These are phyloP conservation scores for Cucumis cinereus DNA, from an alignment of 306 rosid genomes.

Conservation along the genomic window DNA sequence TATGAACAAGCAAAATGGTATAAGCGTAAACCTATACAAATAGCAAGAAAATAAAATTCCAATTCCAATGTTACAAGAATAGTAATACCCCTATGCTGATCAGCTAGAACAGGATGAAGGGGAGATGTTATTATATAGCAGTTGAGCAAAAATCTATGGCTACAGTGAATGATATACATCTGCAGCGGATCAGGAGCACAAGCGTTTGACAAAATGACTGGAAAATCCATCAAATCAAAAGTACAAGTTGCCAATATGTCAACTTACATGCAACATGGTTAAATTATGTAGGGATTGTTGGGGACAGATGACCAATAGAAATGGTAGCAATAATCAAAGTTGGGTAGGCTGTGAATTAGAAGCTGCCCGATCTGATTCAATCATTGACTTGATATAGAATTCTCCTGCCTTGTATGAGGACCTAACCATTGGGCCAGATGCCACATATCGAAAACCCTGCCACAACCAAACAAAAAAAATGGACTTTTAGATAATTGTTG, in stretches of 20 bases:
- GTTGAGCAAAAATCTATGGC: not conserved
- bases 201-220: not conserved
- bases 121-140: not conserved
- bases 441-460: slow-evolving; percentile 87
- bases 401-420: slow-evolving; percentile 92
- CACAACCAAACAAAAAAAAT: slow-evolving; percentile 17
- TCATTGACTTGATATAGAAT: slow-evolving; percentile 91
- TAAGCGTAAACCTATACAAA: not conserved
- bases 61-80: not conserved
- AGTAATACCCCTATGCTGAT: not conserved
- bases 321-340: slow-evolving; percentile 18
- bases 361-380: slow-evolving; percentile 68
- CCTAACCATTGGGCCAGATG: slow-evolving; percentile 93
- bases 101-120: not conserved
- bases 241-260: not conserved
- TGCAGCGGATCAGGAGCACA: not conserved
- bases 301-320: not conserved
- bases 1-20: not conserved
- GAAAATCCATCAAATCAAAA: slow-evolving; percentile 1
- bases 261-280: not conserved
- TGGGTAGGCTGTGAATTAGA: slow-evolving; percentile 36
- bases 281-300: not conserved
- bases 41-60: not conserved
- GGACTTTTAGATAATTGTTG: not conserved
- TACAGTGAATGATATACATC: slow-evolving; percentile 9